These are phyloP conservation scores for Pythium diclinum DNA, from an alignment of 352 stramenopile genomes.

Conservation along the genomic window DNA sequence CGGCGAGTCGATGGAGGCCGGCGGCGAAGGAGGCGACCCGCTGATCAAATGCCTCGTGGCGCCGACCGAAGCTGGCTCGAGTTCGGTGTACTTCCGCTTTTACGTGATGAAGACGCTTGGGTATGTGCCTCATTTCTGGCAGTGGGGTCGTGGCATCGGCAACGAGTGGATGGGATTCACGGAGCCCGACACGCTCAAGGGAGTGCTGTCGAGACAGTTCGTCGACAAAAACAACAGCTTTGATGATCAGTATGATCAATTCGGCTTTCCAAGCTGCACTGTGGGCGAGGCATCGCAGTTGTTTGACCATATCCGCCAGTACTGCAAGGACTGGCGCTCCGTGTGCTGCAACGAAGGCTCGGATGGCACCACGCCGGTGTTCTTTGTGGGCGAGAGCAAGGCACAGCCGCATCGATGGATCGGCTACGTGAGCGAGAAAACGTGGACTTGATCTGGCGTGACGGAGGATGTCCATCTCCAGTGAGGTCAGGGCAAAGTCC, in stretches of 20 bases:
- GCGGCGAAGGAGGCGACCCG: neutral
- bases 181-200: neutral
- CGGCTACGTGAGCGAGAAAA: neutral
- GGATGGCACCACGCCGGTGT: neutral
- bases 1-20: neutral
- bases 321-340: neutral
- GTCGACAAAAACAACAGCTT: neutral
- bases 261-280: neutral
- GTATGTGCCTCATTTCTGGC: neutral
- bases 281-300: neutral
- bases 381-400: neutral
- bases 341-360: neutral
- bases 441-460: neutral
- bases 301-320: neutral
- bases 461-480: too few species aligned
- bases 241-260: neutral
- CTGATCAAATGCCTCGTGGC: neutral
- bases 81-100: neutral
- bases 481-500: too few species aligned
- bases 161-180: neutral
- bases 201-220: neutral
- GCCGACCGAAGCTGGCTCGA: neutral
- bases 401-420: neutral
- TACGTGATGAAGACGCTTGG: neutral
- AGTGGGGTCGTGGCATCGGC: neutral